phyloP scores from a whole-genome alignment of 1,139 yeast genomes.

The Pichia sp. region DNA sequence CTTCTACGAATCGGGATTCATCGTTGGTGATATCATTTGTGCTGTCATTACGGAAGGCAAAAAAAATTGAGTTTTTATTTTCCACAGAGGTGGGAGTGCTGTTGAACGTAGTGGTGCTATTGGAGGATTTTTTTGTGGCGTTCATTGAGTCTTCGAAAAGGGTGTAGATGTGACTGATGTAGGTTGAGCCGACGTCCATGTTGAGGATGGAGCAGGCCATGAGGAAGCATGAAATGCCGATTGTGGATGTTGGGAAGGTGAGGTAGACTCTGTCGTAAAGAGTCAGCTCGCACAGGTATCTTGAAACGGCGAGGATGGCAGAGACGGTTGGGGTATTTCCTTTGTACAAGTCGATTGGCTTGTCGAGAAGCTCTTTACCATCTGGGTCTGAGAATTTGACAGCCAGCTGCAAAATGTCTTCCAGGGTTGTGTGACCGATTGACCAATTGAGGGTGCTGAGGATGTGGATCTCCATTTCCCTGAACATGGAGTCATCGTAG shows the following conservation, averaged over 20 bases:
- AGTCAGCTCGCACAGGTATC: constrained; percentile 73
- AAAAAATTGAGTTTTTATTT: not conserved
- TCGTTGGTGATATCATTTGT: not conserved
- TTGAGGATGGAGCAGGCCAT: constrained; percentile 67
- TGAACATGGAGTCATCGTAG: constrained; percentile 84
- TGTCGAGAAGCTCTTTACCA: constrained; percentile 29
- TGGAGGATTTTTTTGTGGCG: constrained; percentile 3
- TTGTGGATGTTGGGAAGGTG: constrained; percentile 53
- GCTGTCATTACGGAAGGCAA: not conserved
- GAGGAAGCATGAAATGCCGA: constrained; percentile 66
- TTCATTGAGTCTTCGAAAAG: constrained; percentile 17
- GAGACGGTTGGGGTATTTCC: constrained; percentile 38
- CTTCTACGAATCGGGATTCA: constrained; percentile 1
- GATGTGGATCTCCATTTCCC: constrained; percentile 93
- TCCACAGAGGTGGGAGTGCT: not conserved
- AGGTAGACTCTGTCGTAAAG: constrained; percentile 68
- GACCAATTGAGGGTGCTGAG: constrained; percentile 82
- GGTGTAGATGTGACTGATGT: constrained; percentile 25
- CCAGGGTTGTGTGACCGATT: constrained; percentile 51
- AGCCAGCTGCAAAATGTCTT: constrained; percentile 57
- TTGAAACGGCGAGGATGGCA: constrained; percentile 52
- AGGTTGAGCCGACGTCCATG: constrained; percentile 34
- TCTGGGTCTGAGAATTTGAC: constrained; percentile 37
- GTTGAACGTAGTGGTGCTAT: not conserved
- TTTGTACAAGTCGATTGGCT: constrained; percentile 29